Base-by-base conservation (phyloP, 1,284 basidiomycete genomes). In the Microbotryum saponariae region DNA sequence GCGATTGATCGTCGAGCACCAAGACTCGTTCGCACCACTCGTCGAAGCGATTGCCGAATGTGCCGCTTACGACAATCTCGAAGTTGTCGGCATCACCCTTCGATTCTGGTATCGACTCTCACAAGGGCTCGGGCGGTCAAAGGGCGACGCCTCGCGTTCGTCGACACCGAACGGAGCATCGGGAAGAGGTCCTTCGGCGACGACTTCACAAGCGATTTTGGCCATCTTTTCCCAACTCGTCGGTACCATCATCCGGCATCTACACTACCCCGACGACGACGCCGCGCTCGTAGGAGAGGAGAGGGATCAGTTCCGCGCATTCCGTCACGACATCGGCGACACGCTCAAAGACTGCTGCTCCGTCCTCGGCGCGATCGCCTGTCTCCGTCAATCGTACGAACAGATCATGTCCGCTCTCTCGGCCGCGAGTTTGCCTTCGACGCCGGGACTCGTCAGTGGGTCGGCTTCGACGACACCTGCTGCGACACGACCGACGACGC, bases 281-380 rank as follows among this genome's bases (percentile, higher is more conserved):
- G 75, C 79, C 25, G 76, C 82, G 31, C 77, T 93, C 69, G 82
- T 82, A 4, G 85, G 86, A 4, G 89, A 94, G 76, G 94, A 97
- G 74, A 82, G 86, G 12, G 96, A 98, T 67, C 87, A 89, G 73
- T 98, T 98, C 81, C 83, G 96, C 27, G 83, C 85, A 7, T 98
- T 99, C 81, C 82, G 96, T 59, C 96, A 99, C 78, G 85, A 92
- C 66, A 98, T 99, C 88, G 96, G 96, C 57, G 94, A 98, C 75
- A 98, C 96, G 6, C 82, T 99, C 70, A 99, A 99, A 77, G 96
- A 99, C 75, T 98, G 96, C 75, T 98, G 96, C 77, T 84, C 88
- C 67, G 92, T 99, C 45, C 82, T 99, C 45, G 89, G 92, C 33
- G 83, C 92, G 3, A 86, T 91, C 53, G 81, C 82, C 5, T 98